A percentile compares a stretch with the other conserved stretches of the same genome.
phyloP scores from a whole-genome alignment of 1,139 yeast genomes.

The Blastobotrys apis region DNA sequence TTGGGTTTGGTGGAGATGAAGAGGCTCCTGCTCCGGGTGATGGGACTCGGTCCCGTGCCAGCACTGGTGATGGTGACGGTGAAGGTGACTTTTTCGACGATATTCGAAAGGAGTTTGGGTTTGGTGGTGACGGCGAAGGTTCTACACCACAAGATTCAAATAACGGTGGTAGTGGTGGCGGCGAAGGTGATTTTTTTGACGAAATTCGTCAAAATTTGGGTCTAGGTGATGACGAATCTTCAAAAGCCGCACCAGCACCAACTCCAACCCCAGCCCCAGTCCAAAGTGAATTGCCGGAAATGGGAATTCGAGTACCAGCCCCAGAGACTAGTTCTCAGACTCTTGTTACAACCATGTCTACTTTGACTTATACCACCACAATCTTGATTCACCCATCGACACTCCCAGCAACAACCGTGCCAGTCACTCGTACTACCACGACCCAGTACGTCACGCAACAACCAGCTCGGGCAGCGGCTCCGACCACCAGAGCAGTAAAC shows the following conservation, averaged over 20 bases:
- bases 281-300: too few relatives aligned
- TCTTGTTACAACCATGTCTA: too few relatives aligned
- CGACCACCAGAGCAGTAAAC: too few relatives aligned
- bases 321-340: too few relatives aligned
- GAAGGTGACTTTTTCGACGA: slow-evolving; percentile 3
- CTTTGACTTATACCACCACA: too few relatives aligned
- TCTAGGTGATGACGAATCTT: background rate
- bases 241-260: too few relatives aligned
- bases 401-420: background rate
- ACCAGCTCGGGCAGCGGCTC: too few relatives aligned
- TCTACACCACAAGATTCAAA: background rate
- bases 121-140: too few relatives aligned
- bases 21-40: background rate
- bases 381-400: too few relatives aligned
- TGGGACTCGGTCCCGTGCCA: background rate
- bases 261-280: too few relatives aligned
- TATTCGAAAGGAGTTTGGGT: background rate
- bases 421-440: background rate
- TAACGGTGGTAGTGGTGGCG: background rate
- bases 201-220: background rate
- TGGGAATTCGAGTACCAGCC: too few relatives aligned
- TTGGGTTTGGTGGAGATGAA: background rate
- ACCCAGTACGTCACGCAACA: too few relatives aligned
- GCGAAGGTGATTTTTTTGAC: background rate
- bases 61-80: background rate